These are phyloP conservation scores for Annulohypoxylon bovei DNA, from an alignment of 495 filamentous ascomycete species.

Conservation along the genomic window DNA sequence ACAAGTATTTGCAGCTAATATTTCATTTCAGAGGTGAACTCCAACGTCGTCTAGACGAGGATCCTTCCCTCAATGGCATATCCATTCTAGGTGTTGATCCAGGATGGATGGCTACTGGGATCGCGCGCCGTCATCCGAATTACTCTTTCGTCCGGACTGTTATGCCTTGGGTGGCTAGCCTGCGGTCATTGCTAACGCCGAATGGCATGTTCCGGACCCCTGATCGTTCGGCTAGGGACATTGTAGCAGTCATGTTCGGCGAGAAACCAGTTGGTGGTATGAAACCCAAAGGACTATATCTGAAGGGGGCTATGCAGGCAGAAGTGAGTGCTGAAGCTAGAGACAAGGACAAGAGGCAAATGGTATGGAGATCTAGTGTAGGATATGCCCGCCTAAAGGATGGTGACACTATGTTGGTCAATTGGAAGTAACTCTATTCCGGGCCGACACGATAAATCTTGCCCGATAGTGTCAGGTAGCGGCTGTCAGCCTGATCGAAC, in stretches of 20 bases:
- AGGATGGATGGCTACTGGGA: not conserved
- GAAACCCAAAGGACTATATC: not conserved
- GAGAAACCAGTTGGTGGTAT: not conserved
- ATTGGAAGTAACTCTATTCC: too few species aligned
- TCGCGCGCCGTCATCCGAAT: not conserved
- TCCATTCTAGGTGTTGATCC: conserved; percentile 6
- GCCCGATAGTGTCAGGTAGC: too few species aligned
- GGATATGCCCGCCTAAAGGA: not conserved
- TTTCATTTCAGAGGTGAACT: not conserved
- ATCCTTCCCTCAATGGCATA: not conserved
- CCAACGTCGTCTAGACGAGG: not conserved
- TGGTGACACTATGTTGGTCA: not conserved
- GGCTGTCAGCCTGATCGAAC: too few species aligned
- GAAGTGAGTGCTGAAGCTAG: conserved; percentile 1
- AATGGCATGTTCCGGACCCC: not conserved
- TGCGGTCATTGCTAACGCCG: not conserved
- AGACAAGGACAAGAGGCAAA: not conserved
- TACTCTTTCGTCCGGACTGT: too few species aligned
- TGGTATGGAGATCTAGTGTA: not conserved
- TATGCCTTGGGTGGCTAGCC: not conserved
- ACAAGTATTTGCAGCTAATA: not conserved
- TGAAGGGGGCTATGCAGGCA: not conserved
- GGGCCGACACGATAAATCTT: too few species aligned
- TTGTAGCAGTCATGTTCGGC: not conserved
- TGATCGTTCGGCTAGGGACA: not conserved